Base-by-base conservation (phyloP, 208 protist genomes). In the Novymonas esmeraldas region DNA sequence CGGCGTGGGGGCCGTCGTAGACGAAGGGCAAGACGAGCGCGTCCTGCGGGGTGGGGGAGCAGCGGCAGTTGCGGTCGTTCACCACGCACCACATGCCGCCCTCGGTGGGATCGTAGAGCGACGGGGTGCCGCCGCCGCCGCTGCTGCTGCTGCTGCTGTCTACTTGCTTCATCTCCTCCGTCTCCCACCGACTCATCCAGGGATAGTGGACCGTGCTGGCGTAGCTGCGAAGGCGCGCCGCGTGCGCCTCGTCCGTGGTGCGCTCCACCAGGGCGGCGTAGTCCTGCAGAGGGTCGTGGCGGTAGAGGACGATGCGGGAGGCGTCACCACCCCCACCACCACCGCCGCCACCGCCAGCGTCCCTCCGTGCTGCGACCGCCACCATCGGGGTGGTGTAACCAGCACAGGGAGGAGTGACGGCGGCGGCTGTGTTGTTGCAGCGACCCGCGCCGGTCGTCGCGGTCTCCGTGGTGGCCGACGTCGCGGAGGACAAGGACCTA, bases 1-100 rank as follows among this genome's bases (percentile, higher is more conserved):
- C 49, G 3, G 85, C 83, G 29, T 72, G 54, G 6, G 63, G 54
- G 39, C 52, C 58, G 33, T 94, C 89, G 61, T 82, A 90, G 14
- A 94, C 83, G 62, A 77, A 89, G 1, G 89, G 83, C 51, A 94
- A 52, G 48, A 89, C 54, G 50, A 94, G 64, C 28, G 89, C 89
- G 28, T 87, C 82, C n/a, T 76, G 58, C 18, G 82, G 82, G 0
- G 78, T 82, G 0, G 85, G 85, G 6, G 85, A 85, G 69, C 78
- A 81, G 26, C 89, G 80, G 42, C 76, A 73, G 49, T 85, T 85
- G 52, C 71, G 69, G 13, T 79, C 66, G 61, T 89, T 91, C 45
- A 84, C 76, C 81, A 94, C 86, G 24, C 79, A 68, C 85, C 85
- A 94, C 58, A 82, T 10, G 7, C 89, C 89, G n/a, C 61, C 64